Conservation (phyloP, 495 filamentous ascomycete species). For the Trichoderma erinaceum region DNA sequence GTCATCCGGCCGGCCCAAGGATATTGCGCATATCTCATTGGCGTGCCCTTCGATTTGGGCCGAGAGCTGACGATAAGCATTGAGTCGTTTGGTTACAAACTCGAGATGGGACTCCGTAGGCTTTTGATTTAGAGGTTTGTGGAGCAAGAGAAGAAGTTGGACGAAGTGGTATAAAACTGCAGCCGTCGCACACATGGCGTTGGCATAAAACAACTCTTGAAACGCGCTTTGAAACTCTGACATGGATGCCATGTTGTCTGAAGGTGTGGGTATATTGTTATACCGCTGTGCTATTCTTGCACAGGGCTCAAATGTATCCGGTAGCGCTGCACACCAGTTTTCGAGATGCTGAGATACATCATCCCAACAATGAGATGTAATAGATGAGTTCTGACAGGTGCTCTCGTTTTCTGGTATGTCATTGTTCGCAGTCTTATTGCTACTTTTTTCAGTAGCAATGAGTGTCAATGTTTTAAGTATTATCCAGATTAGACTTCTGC, state of each 20-base stretch:
- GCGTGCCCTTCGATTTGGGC: conserved; percentile 3
- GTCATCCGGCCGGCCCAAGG: background rate
- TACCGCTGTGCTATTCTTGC: conserved; percentile 8
- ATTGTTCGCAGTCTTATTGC: background rate
- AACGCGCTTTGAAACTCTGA: conserved; percentile 1
- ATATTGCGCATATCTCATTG: conserved; percentile 5
- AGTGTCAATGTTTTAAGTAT: background rate
- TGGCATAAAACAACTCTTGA: conserved; percentile 7
- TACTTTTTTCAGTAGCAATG: background rate
- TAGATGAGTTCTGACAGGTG: background rate
- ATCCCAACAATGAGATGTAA: background rate
- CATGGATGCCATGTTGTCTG: background rate
- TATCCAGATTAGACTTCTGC: background rate
- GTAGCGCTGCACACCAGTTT: conserved; percentile 1
- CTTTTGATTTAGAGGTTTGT: conserved; percentile 8
- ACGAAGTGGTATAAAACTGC: conserved; percentile 10
- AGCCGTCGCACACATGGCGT: conserved; percentile 9
- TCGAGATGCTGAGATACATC: background rate
- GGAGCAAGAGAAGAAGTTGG: background rate
- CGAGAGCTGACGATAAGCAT: conserved; percentile 6
- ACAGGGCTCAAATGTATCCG: conserved; percentile 1
- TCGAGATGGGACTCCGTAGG: background rate
- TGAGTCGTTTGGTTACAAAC: background rate
- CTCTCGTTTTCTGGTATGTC: background rate
- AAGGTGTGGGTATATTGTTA: conserved; percentile 5